phyloP scores from a whole-genome alignment of 768 basidiomycete species.

The Amanita pallidorosea region DNA sequence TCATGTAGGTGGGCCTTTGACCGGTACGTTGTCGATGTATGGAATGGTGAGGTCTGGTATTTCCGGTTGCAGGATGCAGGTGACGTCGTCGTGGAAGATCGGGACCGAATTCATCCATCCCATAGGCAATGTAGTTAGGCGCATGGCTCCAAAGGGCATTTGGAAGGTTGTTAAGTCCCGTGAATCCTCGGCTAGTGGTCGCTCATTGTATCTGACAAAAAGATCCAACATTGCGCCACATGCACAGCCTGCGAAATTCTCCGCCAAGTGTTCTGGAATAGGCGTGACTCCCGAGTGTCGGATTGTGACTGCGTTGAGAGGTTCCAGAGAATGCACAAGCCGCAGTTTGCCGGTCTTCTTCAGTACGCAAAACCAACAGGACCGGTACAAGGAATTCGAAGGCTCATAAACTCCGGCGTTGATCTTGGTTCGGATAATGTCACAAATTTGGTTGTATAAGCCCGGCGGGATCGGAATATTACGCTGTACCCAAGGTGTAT shows the following conservation, averaged over 20 bases:
- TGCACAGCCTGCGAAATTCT: not conserved
- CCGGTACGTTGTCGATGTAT: not conserved
- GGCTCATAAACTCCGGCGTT: too few species aligned
- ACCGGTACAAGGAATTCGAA: conserved; percentile 24
- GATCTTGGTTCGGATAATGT: too few species aligned
- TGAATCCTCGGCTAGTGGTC: not conserved
- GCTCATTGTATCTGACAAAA: not conserved
- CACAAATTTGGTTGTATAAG: too few species aligned
- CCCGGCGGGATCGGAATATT: too few species aligned
- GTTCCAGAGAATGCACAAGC: conserved; percentile 10
- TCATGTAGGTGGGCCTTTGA: not conserved
- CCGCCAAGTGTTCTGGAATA: not conserved
- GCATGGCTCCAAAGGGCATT: not conserved
- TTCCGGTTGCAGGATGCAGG: not conserved
- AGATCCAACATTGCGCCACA: not conserved
- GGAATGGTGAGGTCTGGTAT: not conserved
- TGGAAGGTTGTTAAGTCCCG: not conserved
- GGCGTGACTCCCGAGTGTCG: conserved; percentile 18
- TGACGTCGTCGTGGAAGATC: too few species aligned
- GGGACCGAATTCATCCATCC: too few species aligned
- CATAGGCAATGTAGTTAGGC: too few species aligned
- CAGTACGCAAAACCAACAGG: conserved; percentile 22
- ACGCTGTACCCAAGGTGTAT: too few species aligned
- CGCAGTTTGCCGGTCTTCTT: not conserved
- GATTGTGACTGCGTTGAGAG: conserved; percentile 25